Percentiles rank a stretch among this genome's conserved stretches.
phyloP scores from a whole-genome alignment of 1,284 basidiomycete genomes.

The Cutaneotrichosporon cyanovorans region DNA sequence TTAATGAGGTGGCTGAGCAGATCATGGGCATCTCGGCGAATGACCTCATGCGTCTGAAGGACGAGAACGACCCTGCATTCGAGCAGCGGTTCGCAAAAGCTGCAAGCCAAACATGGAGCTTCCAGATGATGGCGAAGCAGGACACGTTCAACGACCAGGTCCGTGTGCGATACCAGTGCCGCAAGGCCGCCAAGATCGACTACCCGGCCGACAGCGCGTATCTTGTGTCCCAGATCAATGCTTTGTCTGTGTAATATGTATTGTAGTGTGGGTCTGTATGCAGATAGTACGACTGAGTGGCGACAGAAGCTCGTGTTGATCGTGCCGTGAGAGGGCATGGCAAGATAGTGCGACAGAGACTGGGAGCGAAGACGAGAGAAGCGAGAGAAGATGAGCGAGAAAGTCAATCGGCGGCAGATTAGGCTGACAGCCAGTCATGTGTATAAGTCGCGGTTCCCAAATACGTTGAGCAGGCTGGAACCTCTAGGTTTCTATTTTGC shows the following conservation, averaged over 20 bases:
- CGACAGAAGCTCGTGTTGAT: no score
- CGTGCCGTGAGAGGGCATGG: no score
- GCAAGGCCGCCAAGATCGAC: constrained; percentile 59
- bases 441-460: no score
- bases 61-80: constrained; percentile 59
- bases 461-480: no score
- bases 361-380: no score
- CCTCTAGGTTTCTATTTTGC: no score
- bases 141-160: constrained; percentile 74
- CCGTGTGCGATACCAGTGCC: constrained; percentile 74
- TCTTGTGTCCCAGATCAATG: constrained; percentile 52
- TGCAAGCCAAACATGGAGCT: constrained; percentile 66
- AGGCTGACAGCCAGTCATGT: no score
- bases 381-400: no score
- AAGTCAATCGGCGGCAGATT: no score
- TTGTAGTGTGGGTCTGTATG: not conserved
- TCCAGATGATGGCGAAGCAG: constrained; percentile 79
- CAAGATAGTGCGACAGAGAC: no score
- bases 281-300: no score
- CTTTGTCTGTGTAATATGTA: constrained; percentile 22
- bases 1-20: constrained; percentile 81
- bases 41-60: constrained; percentile 67
- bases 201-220: constrained; percentile 62
- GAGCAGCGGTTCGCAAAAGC: constrained; percentile 59
- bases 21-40: constrained; percentile 76